Evolutionary conservation across 495 filamentous ascomycete species (phyloP).

Genomic region (Friedmanniomyces simplex): DNA sequence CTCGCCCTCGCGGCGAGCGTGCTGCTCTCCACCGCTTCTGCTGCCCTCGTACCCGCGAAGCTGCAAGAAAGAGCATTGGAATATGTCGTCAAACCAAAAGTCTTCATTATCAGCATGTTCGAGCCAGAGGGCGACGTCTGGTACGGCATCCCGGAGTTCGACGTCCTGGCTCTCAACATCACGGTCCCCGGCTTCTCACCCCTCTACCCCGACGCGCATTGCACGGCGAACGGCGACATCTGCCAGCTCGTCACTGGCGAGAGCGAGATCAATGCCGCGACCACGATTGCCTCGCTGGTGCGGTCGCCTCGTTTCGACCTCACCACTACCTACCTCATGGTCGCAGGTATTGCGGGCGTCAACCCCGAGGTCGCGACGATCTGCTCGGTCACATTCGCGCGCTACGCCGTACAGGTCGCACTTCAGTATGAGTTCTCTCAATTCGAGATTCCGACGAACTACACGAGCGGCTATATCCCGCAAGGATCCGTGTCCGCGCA

Average conservation of each 20-base stretch:
- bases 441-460: slow-evolving; percentile 56
- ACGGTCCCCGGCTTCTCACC: slow-evolving; percentile 57
- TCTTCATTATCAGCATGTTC: slow-evolving; percentile 67
- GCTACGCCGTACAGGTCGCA: slow-evolving; percentile 60
- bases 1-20: not conserved
- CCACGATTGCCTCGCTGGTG: slow-evolving; percentile 47
- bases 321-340: slow-evolving; percentile 55
- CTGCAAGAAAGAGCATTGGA: slow-evolving; percentile 8
- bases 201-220: slow-evolving; percentile 54
- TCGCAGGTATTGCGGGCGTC: slow-evolving; percentile 63
- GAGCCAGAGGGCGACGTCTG: slow-evolving; percentile 55
- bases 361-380: slow-evolving; percentile 57
- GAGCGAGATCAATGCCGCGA: slow-evolving; percentile 63
- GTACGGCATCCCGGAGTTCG: slow-evolving; percentile 51
- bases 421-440: slow-evolving; percentile 66
- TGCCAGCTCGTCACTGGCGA: slow-evolving; percentile 53
- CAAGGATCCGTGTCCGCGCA: slow-evolving; percentile 44
- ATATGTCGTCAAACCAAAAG: slow-evolving; percentile 43
- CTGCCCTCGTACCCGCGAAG: slow-evolving; percentile 10
- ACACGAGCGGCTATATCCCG: slow-evolving; percentile 56
- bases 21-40: not conserved
- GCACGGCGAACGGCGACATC: slow-evolving; percentile 44
- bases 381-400: slow-evolving; percentile 52
- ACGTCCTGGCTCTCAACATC: slow-evolving; percentile 55
- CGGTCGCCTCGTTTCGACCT: slow-evolving; percentile 56